Evolutionary conservation across 2,329 filamentous ascomycete species (phyloP).

Genomic region (Mariannaea sp.): DNA sequence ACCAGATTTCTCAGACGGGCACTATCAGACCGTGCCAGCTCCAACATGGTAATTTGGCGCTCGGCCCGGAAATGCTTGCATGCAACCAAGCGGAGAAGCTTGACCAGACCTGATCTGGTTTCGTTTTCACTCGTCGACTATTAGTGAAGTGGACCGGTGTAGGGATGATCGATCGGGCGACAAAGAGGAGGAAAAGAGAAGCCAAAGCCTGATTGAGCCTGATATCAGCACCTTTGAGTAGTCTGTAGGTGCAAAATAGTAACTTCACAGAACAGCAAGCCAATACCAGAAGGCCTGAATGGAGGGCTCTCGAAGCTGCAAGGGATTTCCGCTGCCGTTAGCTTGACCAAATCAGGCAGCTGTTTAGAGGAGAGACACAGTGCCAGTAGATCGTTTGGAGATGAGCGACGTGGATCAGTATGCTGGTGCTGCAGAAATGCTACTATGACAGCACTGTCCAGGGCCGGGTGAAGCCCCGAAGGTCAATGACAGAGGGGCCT

Average conservation of each 20-base stretch:
- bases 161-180: constrained; percentile 6
- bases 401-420: constrained; percentile 13
- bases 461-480: constrained; percentile 1
- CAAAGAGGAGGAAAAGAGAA: constrained; percentile 3
- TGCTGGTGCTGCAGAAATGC: constrained; percentile 17
- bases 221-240: background rate
- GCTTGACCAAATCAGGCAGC: constrained; percentile 36
- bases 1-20: constrained; percentile 36
- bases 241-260: constrained; percentile 1
- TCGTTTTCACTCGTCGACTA: constrained; percentile 21
- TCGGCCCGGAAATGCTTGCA: constrained; percentile 30
- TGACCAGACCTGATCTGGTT: constrained; percentile 25
- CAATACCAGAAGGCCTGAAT: constrained; percentile 3
- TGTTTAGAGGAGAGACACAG: constrained; percentile 31
- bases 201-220: constrained; percentile 4
- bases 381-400: constrained; percentile 21
- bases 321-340: constrained; percentile 18
- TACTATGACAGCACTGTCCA: no score
- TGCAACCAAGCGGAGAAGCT: constrained; percentile 32
- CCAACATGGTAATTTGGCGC: constrained; percentile 24
- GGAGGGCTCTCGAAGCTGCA: constrained; percentile 22
- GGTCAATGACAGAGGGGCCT: constrained; percentile 24
- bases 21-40: constrained; percentile 27
- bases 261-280: no score
- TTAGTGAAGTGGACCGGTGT: constrained; percentile 9